These are phyloP conservation scores for Petasospora rhodanensis DNA, from an alignment of 1,139 yeast species.

Conservation along the genomic window DNA sequence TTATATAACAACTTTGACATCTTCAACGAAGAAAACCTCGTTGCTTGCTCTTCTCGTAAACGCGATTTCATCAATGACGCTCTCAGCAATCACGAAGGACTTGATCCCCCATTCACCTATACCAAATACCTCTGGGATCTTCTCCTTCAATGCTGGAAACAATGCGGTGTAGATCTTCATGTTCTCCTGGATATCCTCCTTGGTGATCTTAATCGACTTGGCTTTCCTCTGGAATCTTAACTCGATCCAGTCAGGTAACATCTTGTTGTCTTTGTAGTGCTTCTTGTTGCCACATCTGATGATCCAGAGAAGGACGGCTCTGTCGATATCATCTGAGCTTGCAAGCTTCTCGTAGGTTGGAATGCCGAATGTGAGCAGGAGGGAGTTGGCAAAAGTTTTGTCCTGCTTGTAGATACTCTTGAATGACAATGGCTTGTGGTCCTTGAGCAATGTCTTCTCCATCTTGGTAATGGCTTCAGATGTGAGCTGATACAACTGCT, in stretches of 20 bases:
- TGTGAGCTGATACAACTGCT: constrained; percentile 39
- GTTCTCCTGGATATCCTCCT: constrained; percentile 52
- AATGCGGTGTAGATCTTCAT: constrained; percentile 49
- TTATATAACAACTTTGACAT: no score
- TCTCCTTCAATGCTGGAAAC: constrained; percentile 46
- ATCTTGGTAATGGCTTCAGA: constrained; percentile 43
- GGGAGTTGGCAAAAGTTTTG: constrained; percentile 47
- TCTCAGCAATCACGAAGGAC: constrained; percentile 55
- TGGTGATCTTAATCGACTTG: constrained; percentile 35
- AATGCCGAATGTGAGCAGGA: constrained; percentile 54
- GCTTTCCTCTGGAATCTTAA: constrained; percentile 40
- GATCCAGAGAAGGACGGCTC: constrained; percentile 58
- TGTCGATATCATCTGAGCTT: constrained; percentile 47
- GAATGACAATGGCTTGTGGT: constrained; percentile 45
- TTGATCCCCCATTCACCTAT: constrained; percentile 63
- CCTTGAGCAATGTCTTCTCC: constrained; percentile 48
- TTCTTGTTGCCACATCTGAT: constrained; percentile 52
- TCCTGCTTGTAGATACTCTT: constrained; percentile 57
- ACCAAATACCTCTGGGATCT: constrained; percentile 58
- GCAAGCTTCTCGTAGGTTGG: constrained; percentile 48
- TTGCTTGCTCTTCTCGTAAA: constrained; percentile 57
- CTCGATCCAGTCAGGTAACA: constrained; percentile 51
- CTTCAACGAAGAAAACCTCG: constrained; percentile 53
- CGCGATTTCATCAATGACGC: constrained; percentile 52
- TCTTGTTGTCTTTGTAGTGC: constrained; percentile 31